A percentile compares a stretch with the other conserved stretches of the same genome.
These are phyloP conservation scores for Sporothrix curviconia DNA, from an alignment of 2,329 filamentous ascomycete genomes.

Conservation along the genomic window DNA sequence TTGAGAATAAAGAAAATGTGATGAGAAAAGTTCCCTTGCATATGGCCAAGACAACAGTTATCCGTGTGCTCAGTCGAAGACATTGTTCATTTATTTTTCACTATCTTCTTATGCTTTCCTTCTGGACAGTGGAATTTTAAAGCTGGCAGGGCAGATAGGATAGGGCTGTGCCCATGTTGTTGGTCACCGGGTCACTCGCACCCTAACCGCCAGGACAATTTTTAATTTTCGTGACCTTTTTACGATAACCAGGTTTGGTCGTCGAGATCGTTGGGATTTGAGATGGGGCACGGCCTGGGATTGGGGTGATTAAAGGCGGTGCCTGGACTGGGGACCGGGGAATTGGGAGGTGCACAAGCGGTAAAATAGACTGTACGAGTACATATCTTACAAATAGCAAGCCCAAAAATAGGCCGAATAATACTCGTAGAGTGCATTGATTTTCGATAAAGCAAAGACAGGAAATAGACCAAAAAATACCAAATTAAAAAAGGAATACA, in stretches of 20 bases:
- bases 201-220: background rate
- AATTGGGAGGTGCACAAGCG: background rate
- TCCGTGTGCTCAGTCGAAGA: too few relatives aligned
- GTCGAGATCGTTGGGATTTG: slow-evolving; percentile 16
- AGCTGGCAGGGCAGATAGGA: too few relatives aligned
- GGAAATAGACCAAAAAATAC: background rate
- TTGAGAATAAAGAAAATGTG: background rate
- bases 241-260: slow-evolving; percentile 14
- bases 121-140: too few relatives aligned
- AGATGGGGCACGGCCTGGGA: background rate
- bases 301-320: background rate
- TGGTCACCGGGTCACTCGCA: too few relatives aligned
- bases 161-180: too few relatives aligned
- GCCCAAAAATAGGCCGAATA: too few relatives aligned
- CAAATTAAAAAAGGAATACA: too few relatives aligned
- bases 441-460: background rate
- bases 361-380: background rate
- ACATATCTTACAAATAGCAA: too few relatives aligned
- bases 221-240: background rate
- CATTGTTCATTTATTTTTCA: too few relatives aligned
- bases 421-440: background rate
- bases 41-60: too few relatives aligned
- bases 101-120: too few relatives aligned
- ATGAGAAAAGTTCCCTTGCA: too few relatives aligned
- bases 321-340: background rate